Evolutionary conservation across 768 basidiomycete genomes (phyloP), one percentile per base, ranked within the genome.

Genomic region (Boletales sp.): DNA sequence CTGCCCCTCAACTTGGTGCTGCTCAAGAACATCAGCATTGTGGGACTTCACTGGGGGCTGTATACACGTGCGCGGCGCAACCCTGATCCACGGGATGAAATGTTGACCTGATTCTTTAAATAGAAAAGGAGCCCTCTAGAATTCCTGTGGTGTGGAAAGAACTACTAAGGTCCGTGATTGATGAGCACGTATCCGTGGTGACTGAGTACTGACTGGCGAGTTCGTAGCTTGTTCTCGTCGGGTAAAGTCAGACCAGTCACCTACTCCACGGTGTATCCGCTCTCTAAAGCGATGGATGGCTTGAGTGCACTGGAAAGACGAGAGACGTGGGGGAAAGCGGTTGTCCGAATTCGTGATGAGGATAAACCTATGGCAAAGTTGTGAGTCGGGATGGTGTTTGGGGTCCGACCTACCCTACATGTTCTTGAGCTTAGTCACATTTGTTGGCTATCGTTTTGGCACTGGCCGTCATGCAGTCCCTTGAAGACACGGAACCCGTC

Each of bases 291-390:
- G 3, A 69, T 77, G 4, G 80, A 84, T 1, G 95, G 87, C 1
- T 69, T 97, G 44, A 63, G 62, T 13, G 92, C 89, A 21, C 69
- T 98, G 17, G 93, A 94, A 62, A 74, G 73, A 41, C 74, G 95
- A 55, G 80, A 90, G 70, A 94, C 93, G 5, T 98, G 93, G 90
- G 95, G 95, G 0, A 97, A 97, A 63, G 88, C 77, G 0, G 73
- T 94, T 21, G 79, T 90, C 8, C 75, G 73, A 44, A 66, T 98
- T 42, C 77, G 73, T 46, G 77, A 82, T 25, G 81, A 84, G 11
- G 61, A 64, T 60, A 46, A 44, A 21, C 57, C 35, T 1, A 59
- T 58, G 47, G 70, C 80, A 4, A 84, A 75, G 60, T 65, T 84
- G 37, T 79, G 47, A 55, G 31, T 28, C 3, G 13, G n/a, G 10